Percentiles rank a stretch among this genome's conserved stretches.
Evolutionary conservation across 1,284 basidiomycete species (phyloP).

Genomic region (Heterobasidion occidentale): DNA sequence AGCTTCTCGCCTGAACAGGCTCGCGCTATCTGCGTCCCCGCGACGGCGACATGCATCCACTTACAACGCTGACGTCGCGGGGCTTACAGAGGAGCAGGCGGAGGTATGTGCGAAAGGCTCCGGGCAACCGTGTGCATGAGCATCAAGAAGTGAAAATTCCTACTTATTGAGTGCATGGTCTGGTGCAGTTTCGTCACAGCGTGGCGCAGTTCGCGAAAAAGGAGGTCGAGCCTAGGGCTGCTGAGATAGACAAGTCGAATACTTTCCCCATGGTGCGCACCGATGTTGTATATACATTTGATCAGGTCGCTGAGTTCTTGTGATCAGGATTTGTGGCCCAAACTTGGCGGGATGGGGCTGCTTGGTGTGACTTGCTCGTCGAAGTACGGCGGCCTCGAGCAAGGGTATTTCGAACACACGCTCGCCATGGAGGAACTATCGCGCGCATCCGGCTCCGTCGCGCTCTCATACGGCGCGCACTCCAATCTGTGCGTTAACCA

Average conservation of each 20-base stretch:
- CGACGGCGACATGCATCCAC: constrained; percentile 40
- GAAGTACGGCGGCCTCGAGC: constrained; percentile 70
- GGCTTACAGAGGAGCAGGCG: constrained; percentile 76
- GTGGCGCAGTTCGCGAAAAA: constrained; percentile 72
- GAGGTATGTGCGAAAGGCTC: constrained; percentile 48
- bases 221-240: constrained; percentile 78
- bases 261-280: constrained; percentile 61
- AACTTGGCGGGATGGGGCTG: constrained; percentile 82
- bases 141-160: not conserved
- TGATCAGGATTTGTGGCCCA: constrained; percentile 78
- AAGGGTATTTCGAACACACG: constrained; percentile 85
- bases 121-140: not conserved
- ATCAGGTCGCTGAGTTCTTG: not conserved
- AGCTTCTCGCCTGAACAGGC: not conserved
- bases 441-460: constrained; percentile 83
- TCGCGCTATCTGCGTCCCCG: not conserved
- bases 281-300: not conserved
- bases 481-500: constrained; percentile 90
- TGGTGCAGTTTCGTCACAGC: constrained; percentile 66
- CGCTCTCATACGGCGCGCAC: constrained; percentile 90
- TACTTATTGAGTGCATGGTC: not conserved
- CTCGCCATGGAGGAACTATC: constrained; percentile 93
- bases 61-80: constrained; percentile 73
- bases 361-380: constrained; percentile 80
- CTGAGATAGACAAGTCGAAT: constrained; percentile 79